Conservation (phyloP, 345 rosid species). For the Adansonia digitata region DNA sequence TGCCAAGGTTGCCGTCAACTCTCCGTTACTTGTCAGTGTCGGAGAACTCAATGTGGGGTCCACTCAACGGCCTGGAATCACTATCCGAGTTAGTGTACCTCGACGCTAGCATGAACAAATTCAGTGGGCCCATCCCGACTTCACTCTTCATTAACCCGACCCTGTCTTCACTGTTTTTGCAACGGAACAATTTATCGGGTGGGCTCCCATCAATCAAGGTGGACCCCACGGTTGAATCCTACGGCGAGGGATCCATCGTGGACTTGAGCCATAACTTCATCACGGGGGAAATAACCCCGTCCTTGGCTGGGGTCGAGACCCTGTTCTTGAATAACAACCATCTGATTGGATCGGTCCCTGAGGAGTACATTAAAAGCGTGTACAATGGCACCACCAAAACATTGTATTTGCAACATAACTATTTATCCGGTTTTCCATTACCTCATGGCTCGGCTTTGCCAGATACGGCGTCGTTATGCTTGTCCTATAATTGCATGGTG, state of each 20-base stretch:
- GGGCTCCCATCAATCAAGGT: conserved; percentile 30
- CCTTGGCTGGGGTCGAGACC: conserved; percentile 54
- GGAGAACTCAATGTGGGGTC: conserved; percentile 55
- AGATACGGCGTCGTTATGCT: conserved; percentile 53
- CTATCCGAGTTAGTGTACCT: conserved; percentile 52
- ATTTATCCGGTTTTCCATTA: conserved; percentile 49
- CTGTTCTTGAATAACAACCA: conserved; percentile 71
- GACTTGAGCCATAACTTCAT: conserved; percentile 73
- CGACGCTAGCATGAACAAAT: conserved; percentile 72
- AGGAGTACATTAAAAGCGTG: conserved; percentile 47
- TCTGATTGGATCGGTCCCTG: conserved; percentile 54
- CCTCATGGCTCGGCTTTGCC: conserved; percentile 41
- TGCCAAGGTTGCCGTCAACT: conserved; percentile 52
- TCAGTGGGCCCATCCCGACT: conserved; percentile 66
- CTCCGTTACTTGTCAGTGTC: conserved; percentile 71
- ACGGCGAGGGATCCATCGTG: conserved; percentile 51
- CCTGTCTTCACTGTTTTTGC: conserved; percentile 55
- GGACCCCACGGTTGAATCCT: conserved; percentile 17
- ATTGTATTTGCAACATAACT: conserved; percentile 75
- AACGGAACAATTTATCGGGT: conserved; percentile 83
- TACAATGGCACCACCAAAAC: conserved; percentile 45
- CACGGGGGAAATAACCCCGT: conserved; percentile 44
- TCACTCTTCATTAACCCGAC: conserved; percentile 40
- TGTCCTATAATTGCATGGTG: conserved; percentile 75
- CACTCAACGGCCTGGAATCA: conserved; percentile 43